Evolutionary conservation across 805 yeast genomes (phyloP).

Genomic region (Schwanniomyces yamadae): DNA sequence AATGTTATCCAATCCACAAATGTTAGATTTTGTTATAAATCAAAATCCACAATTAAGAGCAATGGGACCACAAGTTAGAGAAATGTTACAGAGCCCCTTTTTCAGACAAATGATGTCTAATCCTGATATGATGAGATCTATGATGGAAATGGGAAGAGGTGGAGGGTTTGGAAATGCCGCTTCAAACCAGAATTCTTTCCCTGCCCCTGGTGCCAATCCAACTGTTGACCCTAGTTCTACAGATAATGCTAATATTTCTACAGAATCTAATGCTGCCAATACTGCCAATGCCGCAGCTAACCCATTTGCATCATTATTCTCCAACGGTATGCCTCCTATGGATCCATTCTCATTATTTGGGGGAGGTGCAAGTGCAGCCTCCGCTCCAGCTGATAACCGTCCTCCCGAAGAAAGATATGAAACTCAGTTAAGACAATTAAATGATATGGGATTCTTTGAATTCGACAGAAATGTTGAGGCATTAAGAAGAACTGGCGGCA

Average conservation of each 20-base stretch:
- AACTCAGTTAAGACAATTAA: slow-evolving; percentile 43
- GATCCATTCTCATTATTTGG: slow-evolving; percentile 59
- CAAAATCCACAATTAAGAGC: slow-evolving; percentile 81
- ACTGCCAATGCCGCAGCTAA: slow-evolving; percentile 25
- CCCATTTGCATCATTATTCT: slow-evolving; percentile 41
- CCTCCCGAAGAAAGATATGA: slow-evolving; percentile 49
- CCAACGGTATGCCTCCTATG: slow-evolving; percentile 34
- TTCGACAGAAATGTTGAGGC: slow-evolving; percentile 92
- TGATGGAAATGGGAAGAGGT: slow-evolving; percentile 71
- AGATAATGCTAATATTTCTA: slow-evolving; percentile 7
- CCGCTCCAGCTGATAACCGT: slow-evolving; percentile 38
- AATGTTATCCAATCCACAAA: slow-evolving; percentile 82
- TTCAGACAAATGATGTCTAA: slow-evolving; percentile 69
- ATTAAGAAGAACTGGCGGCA: slow-evolving; percentile 92
- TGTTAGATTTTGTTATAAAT: slow-evolving; percentile 77
- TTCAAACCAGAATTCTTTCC: slow-evolving; percentile 9
- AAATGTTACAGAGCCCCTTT: slow-evolving; percentile 79
- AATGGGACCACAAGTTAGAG: slow-evolving; percentile 87
- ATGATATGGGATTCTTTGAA: slow-evolving; percentile 71
- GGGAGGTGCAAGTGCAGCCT: slow-evolving; percentile 25
- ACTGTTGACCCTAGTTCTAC: slow-evolving; percentile 21
- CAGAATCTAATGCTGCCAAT: slow-evolving; percentile 11
- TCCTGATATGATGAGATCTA: slow-evolving; percentile 81
- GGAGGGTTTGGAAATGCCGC: slow-evolving; percentile 32
- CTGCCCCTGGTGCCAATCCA: slow-evolving; percentile 40